Base-by-base conservation (phyloP, 495 filamentous ascomycete species). In the Podospora sp. region DNA sequence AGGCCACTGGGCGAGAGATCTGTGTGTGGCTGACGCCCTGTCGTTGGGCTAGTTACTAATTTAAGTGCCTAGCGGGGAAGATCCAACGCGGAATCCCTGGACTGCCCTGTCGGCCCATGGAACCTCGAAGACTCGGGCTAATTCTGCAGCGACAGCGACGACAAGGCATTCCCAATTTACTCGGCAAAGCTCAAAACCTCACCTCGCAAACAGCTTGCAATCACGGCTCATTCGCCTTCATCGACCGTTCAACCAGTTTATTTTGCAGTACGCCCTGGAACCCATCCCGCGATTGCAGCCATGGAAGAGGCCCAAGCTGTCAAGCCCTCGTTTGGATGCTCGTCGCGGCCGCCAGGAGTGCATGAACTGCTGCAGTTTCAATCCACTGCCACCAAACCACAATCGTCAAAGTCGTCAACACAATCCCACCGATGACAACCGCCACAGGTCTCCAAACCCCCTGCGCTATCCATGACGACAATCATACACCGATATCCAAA, bases 331-430 rank as follows among this genome's bases (percentile, higher is more conserved):
- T 36, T 59, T 59, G 18, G 57, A 59, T 59, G 11, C 22, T 27
- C 29, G 22, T 21, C 49, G 21, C 26, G 21, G 33, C 63, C 64
- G 68, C 62, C 68, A 66, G 40, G 53, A 22, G 57, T 59, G 73
- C 73, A 76, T 76, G 62, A 75, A 73, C 63, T 55, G 52, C 65
- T 64, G 55, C 69, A 72, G 73, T 73, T 76, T 76, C 71, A 76
- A 46, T 18, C 9, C 40, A 46, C 9, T 18, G 40, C 40, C 2
- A 14, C 40, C 40, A 46, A 46, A 46, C 40, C 40, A 46, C 40
- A 46, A 46, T 14, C 71, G 33, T 51, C 52, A 66, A 69, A 46
- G 18, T n/a, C 29, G 7, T 46, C 61, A 63, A 26, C 18, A 63
- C 40, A 29, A 16, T 46, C 22, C 60, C 18, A 29, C 18, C 25